phyloP scores from a whole-genome alignment of 805 yeast genomes.

The Kodamaea hsintzibuensis region DNA sequence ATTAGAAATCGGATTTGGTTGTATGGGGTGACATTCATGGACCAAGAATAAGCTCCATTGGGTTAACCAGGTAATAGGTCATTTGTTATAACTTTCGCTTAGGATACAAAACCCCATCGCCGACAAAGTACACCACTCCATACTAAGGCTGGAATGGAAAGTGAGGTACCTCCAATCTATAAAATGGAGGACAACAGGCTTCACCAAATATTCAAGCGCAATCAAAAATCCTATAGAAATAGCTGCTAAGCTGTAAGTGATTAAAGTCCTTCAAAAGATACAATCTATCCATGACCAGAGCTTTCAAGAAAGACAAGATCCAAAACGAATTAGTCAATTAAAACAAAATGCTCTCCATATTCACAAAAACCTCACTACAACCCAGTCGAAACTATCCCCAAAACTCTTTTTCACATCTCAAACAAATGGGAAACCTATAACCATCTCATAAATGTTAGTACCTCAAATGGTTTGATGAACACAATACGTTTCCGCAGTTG shows the following conservation, averaged over 20 bases:
- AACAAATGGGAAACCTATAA: neutral
- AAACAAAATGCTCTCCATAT: neutral
- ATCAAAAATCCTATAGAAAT: conserved; percentile 3
- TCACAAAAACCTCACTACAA: neutral
- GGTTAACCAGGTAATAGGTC: conserved; percentile 49
- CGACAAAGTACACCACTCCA: conserved; percentile 45
- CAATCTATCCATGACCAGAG: conserved; percentile 17
- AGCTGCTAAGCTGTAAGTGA: neutral
- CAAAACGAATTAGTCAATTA: conserved; percentile 19
- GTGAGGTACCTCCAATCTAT: neutral
- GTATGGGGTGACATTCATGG: conserved; percentile 51
- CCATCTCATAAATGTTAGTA: conserved; percentile 1
- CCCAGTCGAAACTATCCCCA: conserved; percentile 1
- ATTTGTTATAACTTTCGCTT: conserved; percentile 80
- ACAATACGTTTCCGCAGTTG: conserved; percentile 62
- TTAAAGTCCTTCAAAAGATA: neutral
- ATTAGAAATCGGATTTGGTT: conserved; percentile 20
- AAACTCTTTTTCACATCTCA: neutral
- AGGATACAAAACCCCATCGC: conserved; percentile 59
- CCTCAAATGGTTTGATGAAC: conserved; percentile 28
- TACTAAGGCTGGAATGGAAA: conserved; percentile 19
- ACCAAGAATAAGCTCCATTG: conserved; percentile 86
- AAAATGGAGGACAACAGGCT: neutral
- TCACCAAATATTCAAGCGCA: conserved; percentile 8
- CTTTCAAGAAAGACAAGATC: conserved; percentile 19